Evolutionary conservation across 75 land plant genomes (phyloP).

Genomic region (Cunninghamia lanceolata): DNA sequence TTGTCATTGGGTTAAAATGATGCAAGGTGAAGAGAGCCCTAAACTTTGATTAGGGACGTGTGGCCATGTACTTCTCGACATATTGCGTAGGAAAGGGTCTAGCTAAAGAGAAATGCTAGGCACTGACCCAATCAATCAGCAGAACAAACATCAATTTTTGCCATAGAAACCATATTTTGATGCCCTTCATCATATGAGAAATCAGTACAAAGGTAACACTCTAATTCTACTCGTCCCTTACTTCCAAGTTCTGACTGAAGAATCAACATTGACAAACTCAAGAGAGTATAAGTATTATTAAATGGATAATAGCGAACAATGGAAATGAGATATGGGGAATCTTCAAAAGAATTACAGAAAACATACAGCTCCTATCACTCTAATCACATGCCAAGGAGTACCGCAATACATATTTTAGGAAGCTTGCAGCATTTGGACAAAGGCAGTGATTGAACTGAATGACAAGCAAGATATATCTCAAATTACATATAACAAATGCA

Average conservation of each 20-base stretch:
- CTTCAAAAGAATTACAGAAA: background rate
- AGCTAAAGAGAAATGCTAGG: background rate
- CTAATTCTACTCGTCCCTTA: background rate
- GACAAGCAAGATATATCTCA: background rate
- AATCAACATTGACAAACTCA: background rate
- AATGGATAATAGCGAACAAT: background rate
- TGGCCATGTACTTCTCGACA: background rate
- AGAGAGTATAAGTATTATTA: background rate
- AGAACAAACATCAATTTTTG: background rate
- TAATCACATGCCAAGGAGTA: background rate
- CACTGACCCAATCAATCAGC: background rate
- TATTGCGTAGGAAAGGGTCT: background rate
- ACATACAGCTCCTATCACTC: background rate
- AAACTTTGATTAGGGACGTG: too few relatives aligned
- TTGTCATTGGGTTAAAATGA: background rate
- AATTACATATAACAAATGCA: background rate
- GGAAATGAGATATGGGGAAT: background rate
- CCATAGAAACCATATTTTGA: background rate
- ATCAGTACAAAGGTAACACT: background rate
- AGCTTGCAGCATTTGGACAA: background rate
- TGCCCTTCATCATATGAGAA: background rate
- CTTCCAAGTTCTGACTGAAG: background rate
- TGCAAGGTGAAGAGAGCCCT: too few relatives aligned
- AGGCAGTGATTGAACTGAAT: background rate
- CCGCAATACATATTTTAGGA: background rate